Percentiles rank a stretch among this genome's conserved stretches.
Evolutionary conservation across 768 basidiomycete species (phyloP).

Genomic region (Lactifluus piperatus): DNA sequence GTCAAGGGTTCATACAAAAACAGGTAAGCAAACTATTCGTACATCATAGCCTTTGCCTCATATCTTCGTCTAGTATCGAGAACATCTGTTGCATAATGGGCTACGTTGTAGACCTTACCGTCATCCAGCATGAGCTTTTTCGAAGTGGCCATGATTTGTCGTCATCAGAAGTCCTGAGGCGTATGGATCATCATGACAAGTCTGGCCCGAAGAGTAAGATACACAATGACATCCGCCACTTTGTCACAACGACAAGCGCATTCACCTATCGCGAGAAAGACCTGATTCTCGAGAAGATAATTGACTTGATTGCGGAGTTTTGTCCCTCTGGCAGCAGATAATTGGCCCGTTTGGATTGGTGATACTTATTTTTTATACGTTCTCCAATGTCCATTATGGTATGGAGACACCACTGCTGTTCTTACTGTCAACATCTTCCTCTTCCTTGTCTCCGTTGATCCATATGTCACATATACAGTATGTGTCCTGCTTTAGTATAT

Average conservation of each 20-base stretch:
- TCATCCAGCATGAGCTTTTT: not conserved
- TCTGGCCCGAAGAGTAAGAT: not conserved
- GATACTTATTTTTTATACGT: not conserved
- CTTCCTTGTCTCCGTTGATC: no score
- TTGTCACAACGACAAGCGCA: not conserved
- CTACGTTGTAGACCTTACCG: slow-evolving; percentile 4
- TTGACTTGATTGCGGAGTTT: slow-evolving; percentile 2
- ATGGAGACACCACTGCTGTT: not conserved
- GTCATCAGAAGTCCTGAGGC: no score
- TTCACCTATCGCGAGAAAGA: not conserved
- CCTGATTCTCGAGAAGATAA: not conserved
- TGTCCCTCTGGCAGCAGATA: not conserved
- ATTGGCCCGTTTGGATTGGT: not conserved
- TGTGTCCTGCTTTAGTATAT: no score
- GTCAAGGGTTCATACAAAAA: no score
- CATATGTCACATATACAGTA: no score
- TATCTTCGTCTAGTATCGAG: not conserved
- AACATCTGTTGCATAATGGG: slow-evolving; percentile 3
- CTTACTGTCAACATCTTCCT: no score
- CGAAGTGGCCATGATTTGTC: not conserved
- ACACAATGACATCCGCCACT: not conserved
- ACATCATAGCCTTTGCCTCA: not conserved
- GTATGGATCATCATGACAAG: not conserved
- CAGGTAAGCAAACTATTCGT: no score
- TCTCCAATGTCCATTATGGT: not conserved